Base-by-base conservation (phyloP, 208 protist genomes). In the Crithidia fasciculata region DNA sequence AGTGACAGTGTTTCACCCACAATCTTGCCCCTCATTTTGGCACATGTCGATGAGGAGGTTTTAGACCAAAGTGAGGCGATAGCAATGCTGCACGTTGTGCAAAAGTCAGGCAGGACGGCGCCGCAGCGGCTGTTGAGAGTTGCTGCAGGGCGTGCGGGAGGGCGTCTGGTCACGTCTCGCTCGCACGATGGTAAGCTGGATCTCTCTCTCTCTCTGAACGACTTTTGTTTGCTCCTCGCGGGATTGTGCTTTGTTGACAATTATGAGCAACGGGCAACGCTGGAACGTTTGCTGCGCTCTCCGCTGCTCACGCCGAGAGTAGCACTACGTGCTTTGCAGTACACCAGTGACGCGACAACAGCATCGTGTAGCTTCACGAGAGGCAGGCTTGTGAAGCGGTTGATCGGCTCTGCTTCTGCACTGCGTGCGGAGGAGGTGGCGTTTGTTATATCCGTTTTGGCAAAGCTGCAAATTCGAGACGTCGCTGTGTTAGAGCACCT, bases 401-500 rank as follows among this genome's bases (percentile, higher is more conserved):
- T 72, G 9, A 47, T 78, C 0, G 41, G 41, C 13, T 43, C 59
- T 67, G 66, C 59, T 2, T 10, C 47, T 37, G 43, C 28, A 28
- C 59, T 69, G 15, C 15, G n/a, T 12, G 28, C 57, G 8, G 73
- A 72, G 37, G 73, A 78, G 8, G 59, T 78, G 6, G 37, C 59
- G 28, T 43, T 78, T 37, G 45, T 59, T 39, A 65, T 76, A 54
- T 50, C 58, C 28, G 28, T 64, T 15, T 55, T 81, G 37, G 65
- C 69, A 9, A 69, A 81, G 16, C 54, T 81, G 0, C 6, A 54
- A 8, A 56, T 81, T 63, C 60, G 76, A 15, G 76, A 81, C 39
- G 76, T 47, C 52, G 60, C 52, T 40, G 64, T 63, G 3, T 72
- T 81, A 36, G 68, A 72, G 41, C 69, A 56, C 15, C 37, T 81